Conservation (phyloP, 768 basidiomycete genomes). For the Goffeauzyma gilvescens region DNA sequence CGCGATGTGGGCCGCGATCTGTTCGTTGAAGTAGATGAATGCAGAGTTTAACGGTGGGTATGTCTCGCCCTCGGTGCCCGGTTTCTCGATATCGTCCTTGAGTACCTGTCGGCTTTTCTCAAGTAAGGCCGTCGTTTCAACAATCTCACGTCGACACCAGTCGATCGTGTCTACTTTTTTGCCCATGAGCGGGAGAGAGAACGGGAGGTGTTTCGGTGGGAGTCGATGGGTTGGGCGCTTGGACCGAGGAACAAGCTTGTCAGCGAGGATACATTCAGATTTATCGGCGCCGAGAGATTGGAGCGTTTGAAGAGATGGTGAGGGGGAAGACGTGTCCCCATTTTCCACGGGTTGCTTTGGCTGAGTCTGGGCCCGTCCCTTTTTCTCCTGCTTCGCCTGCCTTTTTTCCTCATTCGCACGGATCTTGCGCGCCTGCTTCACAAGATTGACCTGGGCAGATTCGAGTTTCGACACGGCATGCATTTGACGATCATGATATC, state of each 20-base stretch:
- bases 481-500: constrained; percentile 55
- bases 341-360: constrained; percentile 10
- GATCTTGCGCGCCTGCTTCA: constrained; percentile 59
- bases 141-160: constrained; percentile 64
- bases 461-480: constrained; percentile 64
- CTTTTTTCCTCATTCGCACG: constrained; percentile 38
- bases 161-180: constrained; percentile 84
- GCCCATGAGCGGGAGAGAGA: constrained; percentile 45
- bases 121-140: constrained; percentile 36
- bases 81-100: constrained; percentile 17
- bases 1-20: constrained; percentile 82
- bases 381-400: constrained; percentile 36
- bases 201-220: constrained; percentile 34
- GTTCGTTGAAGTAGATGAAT: constrained; percentile 78
- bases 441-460: constrained; percentile 56
- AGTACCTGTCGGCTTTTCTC: constrained; percentile 26
- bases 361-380: constrained; percentile 18
- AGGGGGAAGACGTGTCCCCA: constrained; percentile 1
- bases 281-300: constrained; percentile 7
- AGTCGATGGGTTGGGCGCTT: constrained; percentile 67
- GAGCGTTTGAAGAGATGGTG: constrained; percentile 4
- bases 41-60: constrained; percentile 32
- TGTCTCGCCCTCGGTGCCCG: constrained; percentile 21
- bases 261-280: constrained; percentile 32
- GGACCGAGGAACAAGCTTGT: constrained; percentile 48